phyloP scores from a whole-genome alignment of 352 stramenopile species.

The Phytophthora tentaculata region DNA sequence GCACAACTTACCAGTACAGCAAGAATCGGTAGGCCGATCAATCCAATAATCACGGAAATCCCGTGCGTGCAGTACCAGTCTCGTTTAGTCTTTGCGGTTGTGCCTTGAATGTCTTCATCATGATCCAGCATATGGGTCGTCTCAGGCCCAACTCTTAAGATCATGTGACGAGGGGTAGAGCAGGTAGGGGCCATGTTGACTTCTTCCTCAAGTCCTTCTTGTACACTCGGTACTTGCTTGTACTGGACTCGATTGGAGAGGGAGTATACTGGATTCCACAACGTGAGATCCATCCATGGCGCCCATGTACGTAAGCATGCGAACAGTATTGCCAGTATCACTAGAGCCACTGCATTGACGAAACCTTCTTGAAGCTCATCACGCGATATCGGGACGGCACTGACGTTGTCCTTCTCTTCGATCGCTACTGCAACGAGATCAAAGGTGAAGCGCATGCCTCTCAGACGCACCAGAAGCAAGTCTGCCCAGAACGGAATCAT shows the following conservation, averaged over 20 bases:
- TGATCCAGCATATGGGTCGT: background rate
- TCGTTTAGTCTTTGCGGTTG: background rate
- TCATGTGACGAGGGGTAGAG: background rate
- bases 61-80: background rate
- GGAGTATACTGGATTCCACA: conserved; percentile 10
- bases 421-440: conserved; percentile 42
- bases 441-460: conserved; percentile 48
- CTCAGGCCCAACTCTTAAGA: background rate
- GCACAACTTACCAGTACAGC: conserved; percentile 24
- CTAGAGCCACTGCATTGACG: background rate
- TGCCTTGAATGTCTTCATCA: background rate
- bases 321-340: conserved; percentile 17
- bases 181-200: too few species aligned
- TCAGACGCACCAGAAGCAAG: conserved; percentile 38
- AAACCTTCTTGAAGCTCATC: conserved; percentile 9
- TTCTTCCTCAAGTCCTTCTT: background rate
- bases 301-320: conserved; percentile 4
- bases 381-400: conserved; percentile 10
- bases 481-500: conserved; percentile 40
- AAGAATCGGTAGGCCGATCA: conserved; percentile 25
- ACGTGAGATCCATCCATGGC: conserved; percentile 11
- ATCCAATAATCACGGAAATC: background rate
- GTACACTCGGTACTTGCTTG: background rate
- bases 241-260: background rate
- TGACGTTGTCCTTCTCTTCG: conserved; percentile 25